Evolutionary conservation across 2,329 filamentous ascomycete genomes (phyloP).

Genomic region (Pleurostoma richardsiae): DNA sequence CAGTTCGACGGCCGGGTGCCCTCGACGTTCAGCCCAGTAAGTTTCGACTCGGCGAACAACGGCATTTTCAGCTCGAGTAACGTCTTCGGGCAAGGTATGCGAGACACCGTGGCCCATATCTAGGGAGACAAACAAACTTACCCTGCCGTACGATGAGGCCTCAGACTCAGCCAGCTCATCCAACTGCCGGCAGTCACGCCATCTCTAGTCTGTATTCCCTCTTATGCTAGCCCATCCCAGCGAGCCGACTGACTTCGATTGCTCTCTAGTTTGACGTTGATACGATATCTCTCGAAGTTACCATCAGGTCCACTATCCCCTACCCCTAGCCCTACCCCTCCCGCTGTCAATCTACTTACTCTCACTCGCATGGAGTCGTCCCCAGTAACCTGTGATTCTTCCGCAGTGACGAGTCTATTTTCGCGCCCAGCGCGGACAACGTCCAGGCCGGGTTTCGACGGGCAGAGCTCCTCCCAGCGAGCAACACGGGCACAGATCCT

Average conservation of each 20-base stretch:
- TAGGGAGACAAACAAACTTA: constrained; percentile 2
- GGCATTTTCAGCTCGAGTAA: constrained; percentile 45
- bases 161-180: constrained; percentile 46
- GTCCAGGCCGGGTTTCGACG: constrained; percentile 56
- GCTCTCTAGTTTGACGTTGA: constrained; percentile 34
- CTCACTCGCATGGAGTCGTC: too few species aligned
- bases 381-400: too few species aligned
- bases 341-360: too few species aligned
- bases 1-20: constrained; percentile 43
- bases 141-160: constrained; percentile 18
- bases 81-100: constrained; percentile 41
- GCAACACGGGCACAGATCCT: constrained; percentile 44
- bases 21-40: constrained; percentile 23
- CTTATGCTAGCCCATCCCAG: constrained; percentile 1
- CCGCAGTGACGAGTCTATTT: constrained; percentile 50
- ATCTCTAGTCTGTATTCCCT: constrained; percentile 29
- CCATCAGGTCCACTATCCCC: constrained; percentile 32
- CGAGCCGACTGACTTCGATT: constrained; percentile 5
- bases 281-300: constrained; percentile 45
- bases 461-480: constrained; percentile 47
- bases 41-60: constrained; percentile 33
- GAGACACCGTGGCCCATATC: neutral
- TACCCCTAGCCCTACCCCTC: neutral
- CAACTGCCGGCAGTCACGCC: constrained; percentile 34
- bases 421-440: constrained; percentile 40